Evolutionary conservation across 805 yeast species (phyloP).

Genomic region (Candida silvicultrix): DNA sequence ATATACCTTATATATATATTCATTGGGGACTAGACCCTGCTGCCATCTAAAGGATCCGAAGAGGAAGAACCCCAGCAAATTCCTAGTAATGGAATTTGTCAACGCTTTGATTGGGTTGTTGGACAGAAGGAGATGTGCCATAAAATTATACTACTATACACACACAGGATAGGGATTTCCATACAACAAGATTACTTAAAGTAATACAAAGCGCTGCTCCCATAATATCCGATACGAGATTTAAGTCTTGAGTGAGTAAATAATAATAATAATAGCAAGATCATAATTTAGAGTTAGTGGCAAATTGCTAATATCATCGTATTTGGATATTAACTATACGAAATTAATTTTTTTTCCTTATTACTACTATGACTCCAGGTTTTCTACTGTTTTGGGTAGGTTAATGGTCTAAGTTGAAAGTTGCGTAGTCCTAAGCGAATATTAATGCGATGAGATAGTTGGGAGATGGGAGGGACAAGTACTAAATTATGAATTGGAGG

Average conservation of each 20-base stretch:
- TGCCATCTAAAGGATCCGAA: neutral
- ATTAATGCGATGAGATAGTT: neutral
- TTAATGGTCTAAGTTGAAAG: neutral
- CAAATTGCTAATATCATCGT: too few species aligned
- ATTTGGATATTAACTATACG: too few species aligned
- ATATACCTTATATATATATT: too few species aligned
- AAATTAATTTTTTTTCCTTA: too few species aligned
- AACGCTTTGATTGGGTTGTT: neutral
- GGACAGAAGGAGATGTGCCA: neutral
- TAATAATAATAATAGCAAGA: too few species aligned
- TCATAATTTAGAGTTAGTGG: too few species aligned
- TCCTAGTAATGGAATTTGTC: neutral
- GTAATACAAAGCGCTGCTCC: too few species aligned
- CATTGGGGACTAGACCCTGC: neutral
- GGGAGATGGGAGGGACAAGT: too few species aligned
- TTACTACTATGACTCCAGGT: conserved; percentile 3
- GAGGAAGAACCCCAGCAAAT: neutral
- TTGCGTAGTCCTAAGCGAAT: neutral
- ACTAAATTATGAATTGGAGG: too few species aligned
- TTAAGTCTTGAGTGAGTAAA: too few species aligned
- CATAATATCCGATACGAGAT: too few species aligned
- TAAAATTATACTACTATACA: neutral
- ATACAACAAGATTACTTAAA: too few species aligned
- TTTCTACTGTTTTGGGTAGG: conserved; percentile 1
- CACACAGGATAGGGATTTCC: neutral